phyloP scores from a whole-genome alignment of 1,139 yeast genomes.

The Pichia cactophila region DNA sequence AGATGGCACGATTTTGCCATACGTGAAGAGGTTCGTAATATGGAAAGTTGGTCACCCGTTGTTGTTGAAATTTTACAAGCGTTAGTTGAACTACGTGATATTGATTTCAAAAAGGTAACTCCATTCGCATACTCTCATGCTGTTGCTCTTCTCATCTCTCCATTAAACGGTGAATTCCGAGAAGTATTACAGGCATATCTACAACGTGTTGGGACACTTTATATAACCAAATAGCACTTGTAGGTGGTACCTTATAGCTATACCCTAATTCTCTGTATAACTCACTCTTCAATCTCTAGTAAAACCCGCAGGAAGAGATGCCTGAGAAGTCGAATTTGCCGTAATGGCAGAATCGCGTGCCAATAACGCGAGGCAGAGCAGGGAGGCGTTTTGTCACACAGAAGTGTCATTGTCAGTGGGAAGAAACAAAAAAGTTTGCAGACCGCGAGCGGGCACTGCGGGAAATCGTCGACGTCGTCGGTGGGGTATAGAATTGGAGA shows the following conservation, averaged over 20 bases:
- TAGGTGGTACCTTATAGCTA: too few species aligned
- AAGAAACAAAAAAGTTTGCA: too few species aligned
- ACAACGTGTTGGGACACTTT: constrained; percentile 48
- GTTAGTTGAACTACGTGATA: constrained; percentile 65
- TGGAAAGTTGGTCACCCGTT: constrained; percentile 86
- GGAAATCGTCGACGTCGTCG: not conserved
- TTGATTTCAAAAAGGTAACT: constrained; percentile 59
- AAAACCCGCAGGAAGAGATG: too few species aligned
- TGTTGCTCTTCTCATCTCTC: constrained; percentile 59
- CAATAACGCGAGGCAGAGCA: not conserved
- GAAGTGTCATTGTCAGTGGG: too few species aligned
- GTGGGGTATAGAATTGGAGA: not conserved
- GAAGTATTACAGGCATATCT: constrained; percentile 59
- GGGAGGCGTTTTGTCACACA: not conserved
- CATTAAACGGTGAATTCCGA: constrained; percentile 63
- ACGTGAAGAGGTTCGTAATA: constrained; percentile 68
- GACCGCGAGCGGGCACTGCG: not conserved
- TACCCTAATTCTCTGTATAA: too few species aligned
- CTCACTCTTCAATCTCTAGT: too few species aligned
- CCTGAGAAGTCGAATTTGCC: too few species aligned
- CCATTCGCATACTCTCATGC: constrained; percentile 64
- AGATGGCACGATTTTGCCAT: constrained; percentile 71
- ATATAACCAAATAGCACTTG: too few species aligned
- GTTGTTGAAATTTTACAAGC: constrained; percentile 82
- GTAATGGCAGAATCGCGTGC: not conserved